Percentiles rank a stretch among this genome's conserved stretches.
phyloP scores from a whole-genome alignment of 2,329 filamentous ascomycete species.

The Apiospora kogelbergensis region DNA sequence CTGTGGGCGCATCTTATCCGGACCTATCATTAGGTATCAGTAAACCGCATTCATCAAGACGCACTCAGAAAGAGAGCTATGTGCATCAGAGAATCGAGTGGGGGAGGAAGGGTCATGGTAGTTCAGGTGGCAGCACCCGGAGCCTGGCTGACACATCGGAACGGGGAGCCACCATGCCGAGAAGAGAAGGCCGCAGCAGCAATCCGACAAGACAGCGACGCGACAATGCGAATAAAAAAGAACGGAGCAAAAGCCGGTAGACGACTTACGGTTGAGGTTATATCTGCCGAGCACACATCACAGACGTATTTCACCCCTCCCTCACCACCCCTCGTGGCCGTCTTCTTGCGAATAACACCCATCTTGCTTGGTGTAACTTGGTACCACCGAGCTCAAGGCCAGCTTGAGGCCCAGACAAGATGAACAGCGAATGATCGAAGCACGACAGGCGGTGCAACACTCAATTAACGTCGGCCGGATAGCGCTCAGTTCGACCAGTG shows the following conservation, averaged over 20 bases:
- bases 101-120: background rate
- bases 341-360: constrained; percentile 97
- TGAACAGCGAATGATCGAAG: background rate
- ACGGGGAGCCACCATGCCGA: background rate
- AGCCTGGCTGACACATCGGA: background rate
- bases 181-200: background rate
- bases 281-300: constrained; percentile 94
- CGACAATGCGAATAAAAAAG: background rate
- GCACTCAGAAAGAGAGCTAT: constrained; percentile 11
- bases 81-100: background rate
- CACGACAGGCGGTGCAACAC: background rate
- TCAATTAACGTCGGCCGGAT: background rate
- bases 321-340: constrained; percentile 78
- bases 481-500: background rate
- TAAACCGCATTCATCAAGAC: background rate
- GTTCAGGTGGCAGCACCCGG: background rate
- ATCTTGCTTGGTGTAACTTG: constrained; percentile 47
- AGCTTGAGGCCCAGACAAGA: background rate
- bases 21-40: constrained; percentile 56
- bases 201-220: background rate
- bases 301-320: constrained; percentile 95
- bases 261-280: constrained; percentile 84
- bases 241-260: background rate
- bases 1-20: constrained; percentile 88
- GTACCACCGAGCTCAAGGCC: constrained; percentile 5